These are phyloP conservation scores for Nitzschia sp. DNA, from an alignment of 108 stramenopile genomes.

Conservation along the genomic window DNA sequence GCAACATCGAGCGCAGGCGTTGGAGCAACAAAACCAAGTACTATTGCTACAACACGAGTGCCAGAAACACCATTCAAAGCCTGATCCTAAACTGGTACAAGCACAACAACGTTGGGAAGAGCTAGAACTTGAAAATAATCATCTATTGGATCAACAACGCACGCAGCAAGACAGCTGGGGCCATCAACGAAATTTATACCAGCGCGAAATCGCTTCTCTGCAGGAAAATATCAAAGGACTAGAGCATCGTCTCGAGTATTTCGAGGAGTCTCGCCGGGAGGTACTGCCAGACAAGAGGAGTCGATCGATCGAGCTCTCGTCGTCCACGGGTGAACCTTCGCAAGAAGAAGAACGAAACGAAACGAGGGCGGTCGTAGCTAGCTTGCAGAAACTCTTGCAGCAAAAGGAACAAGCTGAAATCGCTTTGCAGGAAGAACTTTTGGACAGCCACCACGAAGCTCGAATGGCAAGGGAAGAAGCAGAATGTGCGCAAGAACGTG, in stretches of 20 bases:
- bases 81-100: neutral
- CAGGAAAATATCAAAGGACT: neutral
- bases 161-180: neutral
- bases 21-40: neutral
- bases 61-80: neutral
- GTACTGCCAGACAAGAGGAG: neutral
- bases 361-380: too few species aligned
- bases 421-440: neutral
- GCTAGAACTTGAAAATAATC: neutral
- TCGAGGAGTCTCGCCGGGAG: neutral
- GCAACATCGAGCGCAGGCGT: conserved; percentile 5
- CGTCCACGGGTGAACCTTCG: neutral
- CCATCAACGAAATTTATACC: neutral
- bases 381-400: neutral
- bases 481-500: conserved; percentile 6
- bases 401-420: neutral
- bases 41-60: neutral
- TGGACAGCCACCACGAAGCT: neutral
- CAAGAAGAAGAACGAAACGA: neutral
- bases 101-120: neutral
- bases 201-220: neutral
- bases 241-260: neutral
- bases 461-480: neutral
- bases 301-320: neutral
- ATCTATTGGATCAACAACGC: neutral